phyloP scores from a whole-genome alignment of 2,329 filamentous ascomycete species.

The Cordyceps javanica region DNA sequence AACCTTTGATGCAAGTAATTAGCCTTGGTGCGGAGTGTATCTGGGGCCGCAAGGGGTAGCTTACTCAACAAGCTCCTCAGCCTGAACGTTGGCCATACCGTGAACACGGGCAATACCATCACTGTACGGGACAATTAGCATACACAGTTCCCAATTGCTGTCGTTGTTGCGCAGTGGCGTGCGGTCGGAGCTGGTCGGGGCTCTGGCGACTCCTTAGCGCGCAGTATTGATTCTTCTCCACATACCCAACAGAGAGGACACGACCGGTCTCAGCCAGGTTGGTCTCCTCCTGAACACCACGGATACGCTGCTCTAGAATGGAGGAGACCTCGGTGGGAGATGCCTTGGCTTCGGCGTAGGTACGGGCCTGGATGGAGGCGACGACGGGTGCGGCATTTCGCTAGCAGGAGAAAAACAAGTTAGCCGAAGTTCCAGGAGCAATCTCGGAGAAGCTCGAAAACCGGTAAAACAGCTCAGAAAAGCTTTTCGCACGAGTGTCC shows the following conservation, averaged over 20 bases:
- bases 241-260: slow-evolving; percentile 98
- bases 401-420: slow-evolving; percentile 54
- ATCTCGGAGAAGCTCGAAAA: slow-evolving; percentile 16
- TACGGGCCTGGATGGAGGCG: slow-evolving; percentile 66
- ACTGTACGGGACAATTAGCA: slow-evolving; percentile 45
- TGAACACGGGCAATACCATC: slow-evolving; percentile 99
- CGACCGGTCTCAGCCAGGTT: slow-evolving; percentile 96
- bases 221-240: slow-evolving; percentile 25
- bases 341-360: slow-evolving; percentile 94
- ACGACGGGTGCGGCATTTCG: slow-evolving; percentile 79
- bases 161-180: background rate
- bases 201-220: background rate
- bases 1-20: slow-evolving; percentile 58
- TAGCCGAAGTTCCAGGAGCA: slow-evolving; percentile 45
- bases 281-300: slow-evolving; percentile 95
- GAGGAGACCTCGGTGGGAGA: slow-evolving; percentile 97
- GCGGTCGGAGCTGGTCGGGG: background rate
- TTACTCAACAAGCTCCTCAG: slow-evolving; percentile 99
- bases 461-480: slow-evolving; percentile 29
- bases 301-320: slow-evolving; percentile 98
- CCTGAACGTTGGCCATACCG: slow-evolving; percentile 99
- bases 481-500: slow-evolving; percentile 20
- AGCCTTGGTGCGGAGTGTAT: slow-evolving; percentile 13
- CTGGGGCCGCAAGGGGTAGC: slow-evolving; percentile 33
- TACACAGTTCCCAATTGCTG: background rate